A percentile compares a stretch with the other conserved stretches of the same genome.
Evolutionary conservation across 1,284 basidiomycete genomes (phyloP).

Genomic region (Leccinum fuscescens): DNA sequence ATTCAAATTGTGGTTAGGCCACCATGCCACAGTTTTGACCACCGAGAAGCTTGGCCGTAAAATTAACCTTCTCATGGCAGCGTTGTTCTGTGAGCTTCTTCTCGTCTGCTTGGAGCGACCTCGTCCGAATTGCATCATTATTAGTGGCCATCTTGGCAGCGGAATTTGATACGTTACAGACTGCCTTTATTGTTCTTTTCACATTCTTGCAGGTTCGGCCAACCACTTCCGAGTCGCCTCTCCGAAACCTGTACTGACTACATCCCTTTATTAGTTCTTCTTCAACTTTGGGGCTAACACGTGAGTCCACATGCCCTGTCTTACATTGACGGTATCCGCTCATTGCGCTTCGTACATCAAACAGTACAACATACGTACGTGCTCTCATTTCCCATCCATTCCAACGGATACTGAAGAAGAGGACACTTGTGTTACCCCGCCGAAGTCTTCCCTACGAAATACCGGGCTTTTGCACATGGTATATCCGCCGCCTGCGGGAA

Average conservation of each 20-base stretch:
- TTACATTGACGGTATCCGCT: conserved; percentile 3
- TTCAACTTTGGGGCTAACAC: conserved; percentile 89
- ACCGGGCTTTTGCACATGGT: conserved; percentile 78
- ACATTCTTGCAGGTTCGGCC: conserved; percentile 49
- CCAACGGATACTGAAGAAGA: not conserved
- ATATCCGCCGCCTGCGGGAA: conserved; percentile 79
- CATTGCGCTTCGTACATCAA: conserved; percentile 1
- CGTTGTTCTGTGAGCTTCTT: conserved; percentile 57
- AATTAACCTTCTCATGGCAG: conserved; percentile 68
- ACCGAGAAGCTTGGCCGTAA: conserved; percentile 75
- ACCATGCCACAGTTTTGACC: conserved; percentile 66
- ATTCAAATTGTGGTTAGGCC: conserved; percentile 42
- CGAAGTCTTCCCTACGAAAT: conserved; percentile 87
- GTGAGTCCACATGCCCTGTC: conserved; percentile 34
- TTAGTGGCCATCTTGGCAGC: conserved; percentile 61
- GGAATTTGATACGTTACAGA: conserved; percentile 60
- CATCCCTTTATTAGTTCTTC: conserved; percentile 54
- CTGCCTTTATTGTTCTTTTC: conserved; percentile 72
- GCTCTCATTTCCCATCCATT: not conserved
- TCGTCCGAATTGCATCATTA: not conserved
- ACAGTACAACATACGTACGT: conserved; percentile 56
- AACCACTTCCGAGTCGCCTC: not conserved
- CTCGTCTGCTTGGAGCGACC: not conserved
- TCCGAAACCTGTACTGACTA: not conserved
- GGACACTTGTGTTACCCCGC: conserved; percentile 63